Evolutionary conservation across 495 filamentous ascomycete species (phyloP), one percentile per base, ranked within the genome.

Genomic region (Penicillium canariense): DNA sequence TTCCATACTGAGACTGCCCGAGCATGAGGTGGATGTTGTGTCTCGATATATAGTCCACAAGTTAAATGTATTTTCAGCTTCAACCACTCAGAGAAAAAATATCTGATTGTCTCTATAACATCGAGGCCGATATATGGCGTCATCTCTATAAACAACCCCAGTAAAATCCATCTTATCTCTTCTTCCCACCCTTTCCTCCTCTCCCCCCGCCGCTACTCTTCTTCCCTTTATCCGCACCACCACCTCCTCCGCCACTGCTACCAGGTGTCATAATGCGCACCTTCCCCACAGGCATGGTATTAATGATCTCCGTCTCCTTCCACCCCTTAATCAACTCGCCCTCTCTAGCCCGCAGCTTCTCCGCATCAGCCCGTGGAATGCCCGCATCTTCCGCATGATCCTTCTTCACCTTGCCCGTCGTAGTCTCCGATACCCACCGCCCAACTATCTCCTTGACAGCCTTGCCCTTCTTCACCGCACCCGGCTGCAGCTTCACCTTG

Each of bases 401-500:
- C 61, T 80, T 78, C 63, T 76, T 76, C 28, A 76, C 73, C 47
- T 80, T 75, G 7, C 74, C 72, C 3, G 67, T 68, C 1, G 75
- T 76, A 1, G 78, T 74, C 53, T 86, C 78, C 10, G 66, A 65
- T 7, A 80, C 68, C 91, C 94, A 97, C 43, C 79, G 79, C 32
- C 81, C 81, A 15, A 96, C 64, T 35, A 97, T 88, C 70, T 96
- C 91, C 71, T 88, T 88, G 22, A 96, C 84, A 14, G 93, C 94
- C 68, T 96, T 98, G 2, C 93, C 92, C 73, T 96, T 95, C 80
- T 98, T 98, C 60, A 85, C 80, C 2, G 83, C 61, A 2, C 94
- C 94, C 0, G 94, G 94, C 73, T 97, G 94, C 57, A 98, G 60
- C 76, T 97, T 98, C 17, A 82, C 88, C 65, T 90, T 88, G 74